Percentiles rank a stretch among this genome's conserved stretches.
Evolutionary conservation across 352 stramenopile species (phyloP).

Genomic region (Globisporangium perplexum): DNA sequence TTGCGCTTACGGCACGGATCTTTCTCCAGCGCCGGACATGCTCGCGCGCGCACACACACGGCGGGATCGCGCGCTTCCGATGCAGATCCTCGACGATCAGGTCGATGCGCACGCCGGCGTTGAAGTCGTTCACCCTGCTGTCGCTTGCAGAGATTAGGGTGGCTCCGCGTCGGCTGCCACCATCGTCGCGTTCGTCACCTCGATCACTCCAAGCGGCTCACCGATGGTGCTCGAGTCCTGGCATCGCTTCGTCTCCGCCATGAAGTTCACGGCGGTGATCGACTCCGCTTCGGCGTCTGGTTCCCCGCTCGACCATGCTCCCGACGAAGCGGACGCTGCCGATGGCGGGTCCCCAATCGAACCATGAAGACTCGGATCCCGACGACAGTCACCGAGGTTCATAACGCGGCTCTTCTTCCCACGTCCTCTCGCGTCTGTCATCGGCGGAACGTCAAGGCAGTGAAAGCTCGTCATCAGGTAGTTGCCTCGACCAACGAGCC

Average conservation of each 20-base stretch:
- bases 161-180: conserved; percentile 28
- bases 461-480: conserved; percentile 69
- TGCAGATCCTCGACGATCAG: conserved; percentile 26
- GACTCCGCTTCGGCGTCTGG: conserved; percentile 11
- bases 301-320: conserved; percentile 15
- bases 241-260: conserved; percentile 49
- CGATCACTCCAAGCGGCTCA: conserved; percentile 32
- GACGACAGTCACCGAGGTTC: not conserved
- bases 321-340: conserved; percentile 1
- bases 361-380: not conserved
- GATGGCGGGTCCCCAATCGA: not conserved
- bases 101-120: conserved; percentile 31
- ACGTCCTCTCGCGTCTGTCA: conserved; percentile 5
- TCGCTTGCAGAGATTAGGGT: not conserved
- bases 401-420: not conserved
- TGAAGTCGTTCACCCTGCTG: conserved; percentile 13
- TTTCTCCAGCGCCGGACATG: not conserved
- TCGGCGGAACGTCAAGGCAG: conserved; percentile 28
- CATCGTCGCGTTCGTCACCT: conserved; percentile 31
- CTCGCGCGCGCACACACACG: conserved; percentile 17
- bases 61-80: conserved; percentile 13
- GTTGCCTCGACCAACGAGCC: conserved; percentile 49
- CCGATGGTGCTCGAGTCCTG: conserved; percentile 22
- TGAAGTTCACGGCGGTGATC: conserved; percentile 45
- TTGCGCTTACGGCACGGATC: conserved; percentile 8